Conservation (phyloP, 1,284 basidiomycete species). For the Peniophora sp. region DNA sequence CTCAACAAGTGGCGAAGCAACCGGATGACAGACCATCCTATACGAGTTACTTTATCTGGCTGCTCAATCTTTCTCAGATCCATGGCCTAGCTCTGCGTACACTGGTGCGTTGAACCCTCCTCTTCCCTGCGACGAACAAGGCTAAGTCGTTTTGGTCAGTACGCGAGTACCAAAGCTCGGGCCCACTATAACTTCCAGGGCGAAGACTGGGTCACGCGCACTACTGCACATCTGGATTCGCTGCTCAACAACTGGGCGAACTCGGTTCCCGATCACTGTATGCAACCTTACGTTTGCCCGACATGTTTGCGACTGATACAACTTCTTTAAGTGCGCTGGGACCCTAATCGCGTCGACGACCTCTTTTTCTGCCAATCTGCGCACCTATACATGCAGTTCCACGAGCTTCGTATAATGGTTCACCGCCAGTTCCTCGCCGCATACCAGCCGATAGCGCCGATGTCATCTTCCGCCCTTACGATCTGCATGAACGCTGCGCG, state of each 20-base stretch:
- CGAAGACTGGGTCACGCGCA: constrained; percentile 25
- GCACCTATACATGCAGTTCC: constrained; percentile 44
- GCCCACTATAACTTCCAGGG: constrained; percentile 27
- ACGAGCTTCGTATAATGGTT: constrained; percentile 45
- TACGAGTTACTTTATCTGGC: constrained; percentile 49
- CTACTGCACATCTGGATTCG: constrained; percentile 44
- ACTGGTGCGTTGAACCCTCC: constrained; percentile 38
- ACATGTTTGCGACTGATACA: no score
- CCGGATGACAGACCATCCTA: constrained; percentile 44
- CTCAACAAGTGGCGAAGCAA: constrained; percentile 36
- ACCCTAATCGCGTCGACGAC: constrained; percentile 36
- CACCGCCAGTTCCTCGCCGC: constrained; percentile 56
- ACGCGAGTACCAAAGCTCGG: constrained; percentile 36
- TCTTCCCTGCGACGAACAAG: not conserved
- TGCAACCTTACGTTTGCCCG: not conserved
- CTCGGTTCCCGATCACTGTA: constrained; percentile 33
- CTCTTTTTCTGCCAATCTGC: constrained; percentile 46
- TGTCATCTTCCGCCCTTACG: constrained; percentile 44
- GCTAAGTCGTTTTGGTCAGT: constrained; percentile 16
- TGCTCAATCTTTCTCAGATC: constrained; percentile 55
- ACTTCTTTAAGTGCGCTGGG: constrained; percentile 36
- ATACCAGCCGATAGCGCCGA: constrained; percentile 27
- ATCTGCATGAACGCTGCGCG: constrained; percentile 56
- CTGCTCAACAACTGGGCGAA: constrained; percentile 44
- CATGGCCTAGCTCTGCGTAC: constrained; percentile 53